A percentile compares a stretch with the other conserved stretches of the same genome.
Conservation (phyloP, 2,329 filamentous ascomycete genomes). For the Taxawa tesnikishii region DNA sequence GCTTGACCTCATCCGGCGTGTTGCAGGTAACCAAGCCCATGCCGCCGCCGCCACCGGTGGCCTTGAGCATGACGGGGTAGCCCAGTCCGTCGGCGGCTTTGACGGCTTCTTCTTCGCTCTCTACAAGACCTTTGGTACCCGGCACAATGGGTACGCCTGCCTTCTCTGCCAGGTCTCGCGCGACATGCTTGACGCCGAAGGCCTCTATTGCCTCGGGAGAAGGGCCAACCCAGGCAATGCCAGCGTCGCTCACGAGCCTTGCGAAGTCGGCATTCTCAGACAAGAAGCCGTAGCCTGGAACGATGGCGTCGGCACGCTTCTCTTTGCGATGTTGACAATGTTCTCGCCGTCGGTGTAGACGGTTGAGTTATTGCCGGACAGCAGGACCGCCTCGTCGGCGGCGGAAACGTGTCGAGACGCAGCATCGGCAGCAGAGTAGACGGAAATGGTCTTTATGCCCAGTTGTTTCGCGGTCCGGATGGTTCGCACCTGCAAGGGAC, state of each 20-base stretch:
- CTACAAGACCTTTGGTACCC: constrained; percentile 37
- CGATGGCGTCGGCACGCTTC: constrained; percentile 42
- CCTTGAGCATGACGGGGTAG: constrained; percentile 48
- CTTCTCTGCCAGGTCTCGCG: constrained; percentile 38
- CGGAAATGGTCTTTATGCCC: constrained; percentile 39
- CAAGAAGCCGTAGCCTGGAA: constrained; percentile 57
- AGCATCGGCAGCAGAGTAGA: constrained; percentile 46
- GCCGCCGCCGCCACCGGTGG: constrained; percentile 50
- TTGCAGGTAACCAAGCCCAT: constrained; percentile 74
- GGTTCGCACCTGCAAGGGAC: constrained; percentile 27
- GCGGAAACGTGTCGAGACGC: constrained; percentile 40
- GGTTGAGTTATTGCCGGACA: constrained; percentile 34
- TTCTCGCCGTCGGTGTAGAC: constrained; percentile 36
- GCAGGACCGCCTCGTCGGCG: constrained; percentile 41
- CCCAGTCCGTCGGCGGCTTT: constrained; percentile 31
- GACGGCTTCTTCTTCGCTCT: constrained; percentile 34
- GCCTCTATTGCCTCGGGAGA: constrained; percentile 38
- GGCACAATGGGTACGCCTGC: constrained; percentile 44
- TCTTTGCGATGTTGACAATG: constrained; percentile 40
- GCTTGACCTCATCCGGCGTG: constrained; percentile 54
- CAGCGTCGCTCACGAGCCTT: constrained; percentile 36
- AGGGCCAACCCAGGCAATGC: constrained; percentile 49
- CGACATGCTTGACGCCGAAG: constrained; percentile 48
- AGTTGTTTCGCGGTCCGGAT: constrained; percentile 38
- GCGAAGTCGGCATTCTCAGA: constrained; percentile 54